These are phyloP conservation scores for Alternaria brassicicola DNA, from an alignment of 2,329 filamentous ascomycete species.

Conservation along the genomic window DNA sequence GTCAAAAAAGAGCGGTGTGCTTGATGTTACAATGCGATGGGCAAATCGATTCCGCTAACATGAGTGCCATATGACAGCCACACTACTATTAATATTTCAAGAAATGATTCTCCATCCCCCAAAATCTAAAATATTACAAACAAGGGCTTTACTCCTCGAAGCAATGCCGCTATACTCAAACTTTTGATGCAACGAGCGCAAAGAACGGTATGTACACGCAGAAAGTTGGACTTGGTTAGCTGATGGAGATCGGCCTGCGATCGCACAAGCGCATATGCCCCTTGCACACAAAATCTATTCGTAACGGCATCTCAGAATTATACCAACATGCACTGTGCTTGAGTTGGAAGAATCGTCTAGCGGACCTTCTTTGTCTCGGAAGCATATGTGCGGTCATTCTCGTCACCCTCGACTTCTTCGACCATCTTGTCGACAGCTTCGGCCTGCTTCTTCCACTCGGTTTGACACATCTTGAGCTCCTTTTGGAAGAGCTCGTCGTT, in stretches of 20 bases:
- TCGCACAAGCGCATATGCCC: neutral
- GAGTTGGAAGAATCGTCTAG: neutral
- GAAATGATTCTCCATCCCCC: neutral
- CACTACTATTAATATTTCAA: slow-evolving; percentile 4
- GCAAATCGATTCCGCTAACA: neutral
- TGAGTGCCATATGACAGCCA: neutral
- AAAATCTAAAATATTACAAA: slow-evolving; percentile 11
- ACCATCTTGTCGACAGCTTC: slow-evolving; percentile 78
- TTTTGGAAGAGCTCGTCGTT: slow-evolving; percentile 84
- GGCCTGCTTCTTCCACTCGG: slow-evolving; percentile 78
- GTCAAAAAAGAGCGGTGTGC: neutral
- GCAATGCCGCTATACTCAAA: slow-evolving; percentile 5
- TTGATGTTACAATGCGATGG: neutral
- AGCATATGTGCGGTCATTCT: slow-evolving; percentile 55
- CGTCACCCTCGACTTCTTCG: slow-evolving; percentile 69
- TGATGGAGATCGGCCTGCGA: slow-evolving; percentile 11
- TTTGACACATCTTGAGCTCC: slow-evolving; percentile 82
- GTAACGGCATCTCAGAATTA: slow-evolving; percentile 9
- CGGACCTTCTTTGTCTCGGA: slow-evolving; percentile 49
- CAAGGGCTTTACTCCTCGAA: neutral
- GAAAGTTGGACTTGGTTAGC: neutral
- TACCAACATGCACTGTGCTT: neutral
- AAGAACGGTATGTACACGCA: slow-evolving; percentile 14
- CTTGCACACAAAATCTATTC: slow-evolving; percentile 2
- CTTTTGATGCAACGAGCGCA: slow-evolving; percentile 11